Evolutionary conservation across 1,284 basidiomycete species (phyloP).

Genomic region (Marasmius sp.): DNA sequence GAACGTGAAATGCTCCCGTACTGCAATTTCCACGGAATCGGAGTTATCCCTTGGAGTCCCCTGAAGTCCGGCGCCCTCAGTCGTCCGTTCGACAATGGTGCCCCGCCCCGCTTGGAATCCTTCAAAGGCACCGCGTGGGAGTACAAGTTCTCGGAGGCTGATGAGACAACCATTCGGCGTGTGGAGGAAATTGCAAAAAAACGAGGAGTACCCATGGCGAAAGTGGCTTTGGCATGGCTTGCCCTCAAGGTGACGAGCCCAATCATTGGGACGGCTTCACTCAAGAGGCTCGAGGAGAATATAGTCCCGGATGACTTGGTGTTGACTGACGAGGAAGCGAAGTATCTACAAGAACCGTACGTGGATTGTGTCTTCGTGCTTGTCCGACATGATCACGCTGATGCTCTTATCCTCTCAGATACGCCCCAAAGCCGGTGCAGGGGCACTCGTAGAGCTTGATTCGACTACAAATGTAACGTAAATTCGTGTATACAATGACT

Average conservation of each 20-base stretch:
- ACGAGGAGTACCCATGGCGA: slow-evolving; percentile 24
- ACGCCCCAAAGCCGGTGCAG: background rate
- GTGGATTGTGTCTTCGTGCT: background rate
- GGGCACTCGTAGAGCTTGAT: background rate
- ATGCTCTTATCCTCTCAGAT: background rate
- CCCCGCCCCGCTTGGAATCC: slow-evolving; percentile 4
- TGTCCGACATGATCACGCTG: background rate
- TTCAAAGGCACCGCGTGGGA: slow-evolving; percentile 5
- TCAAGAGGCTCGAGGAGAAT: slow-evolving; percentile 13
- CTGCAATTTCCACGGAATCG: slow-evolving; percentile 28
- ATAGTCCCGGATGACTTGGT: slow-evolving; percentile 4
- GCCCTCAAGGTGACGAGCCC: slow-evolving; percentile 24
- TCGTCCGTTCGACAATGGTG: slow-evolving; percentile 10
- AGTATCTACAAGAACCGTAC: slow-evolving; percentile 17
- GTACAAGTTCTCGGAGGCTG: slow-evolving; percentile 10
- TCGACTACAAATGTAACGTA: background rate
- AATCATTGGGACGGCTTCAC: slow-evolving; percentile 20
- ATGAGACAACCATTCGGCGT: slow-evolving; percentile 25
- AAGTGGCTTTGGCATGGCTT: slow-evolving; percentile 30
- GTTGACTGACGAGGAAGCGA: slow-evolving; percentile 10
- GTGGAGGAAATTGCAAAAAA: slow-evolving; percentile 30
- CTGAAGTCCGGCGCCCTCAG: slow-evolving; percentile 15
- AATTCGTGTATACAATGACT: too few species aligned
- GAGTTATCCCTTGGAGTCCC: slow-evolving; percentile 17
- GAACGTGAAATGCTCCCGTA: slow-evolving; percentile 18